These are phyloP conservation scores for Pseudopithomyces chartarum DNA, from an alignment of 2,329 filamentous ascomycete species.

Conservation along the genomic window DNA sequence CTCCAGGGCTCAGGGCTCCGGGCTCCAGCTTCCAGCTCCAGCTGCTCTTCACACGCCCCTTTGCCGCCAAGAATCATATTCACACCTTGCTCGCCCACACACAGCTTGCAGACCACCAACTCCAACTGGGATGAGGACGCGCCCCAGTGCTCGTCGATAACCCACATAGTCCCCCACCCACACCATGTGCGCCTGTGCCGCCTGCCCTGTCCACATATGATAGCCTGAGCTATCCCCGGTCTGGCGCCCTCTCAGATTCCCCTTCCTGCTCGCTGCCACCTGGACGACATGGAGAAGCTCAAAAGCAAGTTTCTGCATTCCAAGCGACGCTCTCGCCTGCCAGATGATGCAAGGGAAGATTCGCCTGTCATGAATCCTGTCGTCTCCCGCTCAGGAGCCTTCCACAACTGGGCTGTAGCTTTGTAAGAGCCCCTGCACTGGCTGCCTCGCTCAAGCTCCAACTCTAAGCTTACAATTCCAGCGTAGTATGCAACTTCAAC, in stretches of 20 bases:
- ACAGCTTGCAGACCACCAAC: too few relatives aligned
- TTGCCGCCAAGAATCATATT: neutral
- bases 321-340: conserved; percentile 29
- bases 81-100: neutral
- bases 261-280: conserved; percentile 8
- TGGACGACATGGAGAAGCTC: conserved; percentile 39
- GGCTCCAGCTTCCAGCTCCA: too few relatives aligned
- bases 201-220: conserved; percentile 11
- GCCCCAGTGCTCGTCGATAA: neutral
- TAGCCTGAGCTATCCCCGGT: conserved; percentile 14
- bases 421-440: conserved; percentile 36
- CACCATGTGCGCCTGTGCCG: conserved; percentile 13
- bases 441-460: conserved; percentile 13
- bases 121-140: neutral
- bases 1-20: too few relatives aligned
- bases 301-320: conserved; percentile 37
- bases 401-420: conserved; percentile 48
- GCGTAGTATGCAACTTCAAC: conserved; percentile 51
- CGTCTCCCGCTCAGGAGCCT: conserved; percentile 26
- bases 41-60: too few relatives aligned
- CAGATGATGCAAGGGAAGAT: conserved; percentile 29
- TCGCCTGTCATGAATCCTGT: conserved; percentile 15
- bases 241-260: neutral
- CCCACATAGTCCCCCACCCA: conserved; percentile 2
- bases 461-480: conserved; percentile 23